Conservation (phyloP, 2,329 filamentous ascomycete genomes). For the Penicillium sp. region DNA sequence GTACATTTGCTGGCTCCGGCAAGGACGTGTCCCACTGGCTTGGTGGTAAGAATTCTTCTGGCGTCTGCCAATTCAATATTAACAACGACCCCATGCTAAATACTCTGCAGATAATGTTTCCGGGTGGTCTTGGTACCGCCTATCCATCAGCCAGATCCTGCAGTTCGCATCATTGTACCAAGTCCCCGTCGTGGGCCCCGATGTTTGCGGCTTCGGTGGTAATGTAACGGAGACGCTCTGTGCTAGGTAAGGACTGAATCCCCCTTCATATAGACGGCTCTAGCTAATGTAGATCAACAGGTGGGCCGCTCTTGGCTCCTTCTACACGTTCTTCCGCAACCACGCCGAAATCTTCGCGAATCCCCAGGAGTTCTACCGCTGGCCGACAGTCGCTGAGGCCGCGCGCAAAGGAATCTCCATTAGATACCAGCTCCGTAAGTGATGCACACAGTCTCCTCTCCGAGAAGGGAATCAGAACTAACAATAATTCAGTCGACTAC, state of each 20-base stretch:
- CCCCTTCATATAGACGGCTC: neutral
- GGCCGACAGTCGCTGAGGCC: conserved; percentile 61
- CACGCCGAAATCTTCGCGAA: conserved; percentile 59
- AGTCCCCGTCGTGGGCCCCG: conserved; percentile 65
- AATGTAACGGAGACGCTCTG: conserved; percentile 68
- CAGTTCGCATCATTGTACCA: conserved; percentile 65
- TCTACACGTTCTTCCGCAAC: conserved; percentile 72
- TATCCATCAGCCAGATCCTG: conserved; percentile 59
- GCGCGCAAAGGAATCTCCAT: conserved; percentile 69
- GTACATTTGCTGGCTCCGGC: conserved; percentile 70
- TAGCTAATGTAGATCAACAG: neutral
- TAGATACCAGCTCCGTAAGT: conserved; percentile 61
- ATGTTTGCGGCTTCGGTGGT: conserved; percentile 74
- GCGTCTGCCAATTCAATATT: neutral
- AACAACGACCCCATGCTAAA: conserved; percentile 2
- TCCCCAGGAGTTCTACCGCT: conserved; percentile 70
- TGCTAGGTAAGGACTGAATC: conserved; percentile 49
- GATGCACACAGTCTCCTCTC: too few relatives aligned
- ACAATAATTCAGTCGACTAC: conserved; percentile 58
- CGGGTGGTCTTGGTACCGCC: conserved; percentile 45
- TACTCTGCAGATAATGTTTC: conserved; percentile 9
- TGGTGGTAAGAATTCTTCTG: conserved; percentile 4
- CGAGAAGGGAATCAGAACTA: neutral
- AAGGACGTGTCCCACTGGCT: conserved; percentile 18
- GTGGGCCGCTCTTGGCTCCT: conserved; percentile 70